Percentiles rank a stretch among this genome's conserved stretches.
These are phyloP conservation scores for Polytrichum formosum DNA, from an alignment of 225 moss, liverwort and hornwort species.

Conservation along the genomic window DNA sequence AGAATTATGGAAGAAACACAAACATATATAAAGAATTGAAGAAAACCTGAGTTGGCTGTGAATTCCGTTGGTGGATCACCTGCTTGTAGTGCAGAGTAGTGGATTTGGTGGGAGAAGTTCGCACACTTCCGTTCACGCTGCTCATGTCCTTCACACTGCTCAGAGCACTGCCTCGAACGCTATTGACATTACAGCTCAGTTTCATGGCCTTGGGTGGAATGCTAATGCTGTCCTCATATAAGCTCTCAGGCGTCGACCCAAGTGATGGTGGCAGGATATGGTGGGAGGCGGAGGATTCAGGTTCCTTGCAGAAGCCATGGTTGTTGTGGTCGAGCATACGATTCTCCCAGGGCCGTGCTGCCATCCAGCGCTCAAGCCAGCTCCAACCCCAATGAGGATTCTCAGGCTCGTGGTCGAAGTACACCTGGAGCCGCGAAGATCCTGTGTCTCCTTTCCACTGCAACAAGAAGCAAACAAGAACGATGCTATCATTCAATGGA, in stretches of 20 bases:
- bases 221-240: no score
- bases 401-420: conserved; percentile 71
- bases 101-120: conserved; percentile 28
- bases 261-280: not conserved
- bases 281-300: not conserved
- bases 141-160: conserved; percentile 26
- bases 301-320: conserved; percentile 13
- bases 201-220: conserved; percentile 2
- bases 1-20: no score
- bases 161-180: conserved; percentile 4
- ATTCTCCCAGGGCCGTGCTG: conserved; percentile 87
- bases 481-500: no score
- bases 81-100: not conserved
- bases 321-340: conserved; percentile 38
- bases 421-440: conserved; percentile 41
- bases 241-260: not conserved
- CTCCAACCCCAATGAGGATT: conserved; percentile 97
- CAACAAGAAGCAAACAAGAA: not conserved
- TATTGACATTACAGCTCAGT: not conserved
- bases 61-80: not conserved
- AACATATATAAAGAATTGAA: no score
- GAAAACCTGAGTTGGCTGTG: no score
- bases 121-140: conserved; percentile 18
- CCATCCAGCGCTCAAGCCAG: conserved; percentile 98
- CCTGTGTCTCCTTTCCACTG: conserved; percentile 69